Evolutionary conservation across 2,329 filamentous ascomycete genomes (phyloP).

Genomic region (Colletotrichum sp.): DNA sequence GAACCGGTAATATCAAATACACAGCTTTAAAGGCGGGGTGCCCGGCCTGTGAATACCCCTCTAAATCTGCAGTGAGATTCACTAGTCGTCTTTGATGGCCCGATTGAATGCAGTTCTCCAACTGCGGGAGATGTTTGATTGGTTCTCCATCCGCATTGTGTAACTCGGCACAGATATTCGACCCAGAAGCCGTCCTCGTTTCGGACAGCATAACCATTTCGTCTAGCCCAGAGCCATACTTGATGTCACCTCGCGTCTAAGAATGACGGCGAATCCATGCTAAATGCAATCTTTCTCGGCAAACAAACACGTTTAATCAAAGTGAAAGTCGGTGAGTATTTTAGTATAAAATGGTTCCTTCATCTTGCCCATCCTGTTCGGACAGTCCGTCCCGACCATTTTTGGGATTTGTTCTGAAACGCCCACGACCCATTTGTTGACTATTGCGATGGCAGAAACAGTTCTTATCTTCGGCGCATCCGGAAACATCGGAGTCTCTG

Average conservation of each 20-base stretch:
- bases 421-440: not conserved
- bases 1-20: not conserved
- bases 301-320: not conserved
- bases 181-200: not conserved
- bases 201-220: not conserved
- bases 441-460: constrained; percentile 25
- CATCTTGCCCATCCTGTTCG: not conserved
- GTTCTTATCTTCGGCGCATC: constrained; percentile 43
- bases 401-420: not conserved
- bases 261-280: not conserved
- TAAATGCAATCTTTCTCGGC: not conserved
- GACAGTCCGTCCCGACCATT: not conserved
- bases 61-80: not conserved
- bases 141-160: not conserved
- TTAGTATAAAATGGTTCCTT: not conserved
- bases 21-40: not conserved
- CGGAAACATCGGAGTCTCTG: constrained; percentile 41
- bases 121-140: not conserved
- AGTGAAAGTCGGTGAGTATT: not conserved
- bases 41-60: not conserved
- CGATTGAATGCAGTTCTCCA: not conserved
- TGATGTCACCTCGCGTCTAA: not conserved
- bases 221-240: not conserved
- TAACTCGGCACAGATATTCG: not conserved
- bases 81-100: not conserved